A percentile compares a stretch with the other conserved stretches of the same genome.
Conservation (phyloP, 352 stramenopile species). For the Globisporangium abappressorium region DNA sequence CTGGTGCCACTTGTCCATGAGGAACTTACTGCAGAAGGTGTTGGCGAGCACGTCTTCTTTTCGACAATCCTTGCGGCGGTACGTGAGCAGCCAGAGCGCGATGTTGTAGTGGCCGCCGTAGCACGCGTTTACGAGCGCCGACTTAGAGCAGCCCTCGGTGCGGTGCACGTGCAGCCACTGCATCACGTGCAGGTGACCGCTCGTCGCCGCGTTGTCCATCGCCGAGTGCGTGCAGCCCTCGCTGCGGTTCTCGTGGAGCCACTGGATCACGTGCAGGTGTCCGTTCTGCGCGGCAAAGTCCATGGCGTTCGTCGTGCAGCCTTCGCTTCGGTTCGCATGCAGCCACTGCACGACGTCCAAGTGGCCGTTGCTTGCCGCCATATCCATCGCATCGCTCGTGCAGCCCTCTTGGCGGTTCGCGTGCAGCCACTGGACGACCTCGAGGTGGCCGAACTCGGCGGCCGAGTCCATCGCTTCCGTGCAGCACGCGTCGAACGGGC, state of each 20-base stretch:
- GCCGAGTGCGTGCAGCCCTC: slow-evolving; percentile 45
- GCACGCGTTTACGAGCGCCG: slow-evolving; percentile 62
- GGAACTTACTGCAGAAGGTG: slow-evolving; percentile 8
- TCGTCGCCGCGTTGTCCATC: slow-evolving; percentile 36
- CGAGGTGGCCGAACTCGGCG: slow-evolving; percentile 24
- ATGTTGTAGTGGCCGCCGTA: slow-evolving; percentile 48
- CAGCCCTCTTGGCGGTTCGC: slow-evolving; percentile 28
- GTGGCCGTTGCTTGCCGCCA: slow-evolving; percentile 28
- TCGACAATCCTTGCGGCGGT: slow-evolving; percentile 12
- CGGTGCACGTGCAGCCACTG: slow-evolving; percentile 53
- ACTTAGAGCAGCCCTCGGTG: slow-evolving; percentile 63
- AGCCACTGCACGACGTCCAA: slow-evolving; percentile 33
- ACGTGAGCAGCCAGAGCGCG: slow-evolving; percentile 47
- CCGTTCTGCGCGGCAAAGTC: slow-evolving; percentile 27
- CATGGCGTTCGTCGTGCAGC: slow-evolving; percentile 29
- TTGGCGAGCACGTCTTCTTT: slow-evolving; percentile 13
- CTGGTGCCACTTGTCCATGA: slow-evolving; percentile 13
- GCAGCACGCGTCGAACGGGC: slow-evolving; percentile 27
- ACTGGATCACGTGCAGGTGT: slow-evolving; percentile 32
- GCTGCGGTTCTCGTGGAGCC: slow-evolving; percentile 25
- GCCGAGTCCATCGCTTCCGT: slow-evolving; percentile 32
- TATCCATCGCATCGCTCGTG: slow-evolving; percentile 34
- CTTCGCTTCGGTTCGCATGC: slow-evolving; percentile 27
- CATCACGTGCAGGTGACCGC: slow-evolving; percentile 34
- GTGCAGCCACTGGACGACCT: slow-evolving; percentile 36